Conservation (phyloP, 2,329 filamentous ascomycete genomes). For the Aspergillus fumigatus region DNA sequence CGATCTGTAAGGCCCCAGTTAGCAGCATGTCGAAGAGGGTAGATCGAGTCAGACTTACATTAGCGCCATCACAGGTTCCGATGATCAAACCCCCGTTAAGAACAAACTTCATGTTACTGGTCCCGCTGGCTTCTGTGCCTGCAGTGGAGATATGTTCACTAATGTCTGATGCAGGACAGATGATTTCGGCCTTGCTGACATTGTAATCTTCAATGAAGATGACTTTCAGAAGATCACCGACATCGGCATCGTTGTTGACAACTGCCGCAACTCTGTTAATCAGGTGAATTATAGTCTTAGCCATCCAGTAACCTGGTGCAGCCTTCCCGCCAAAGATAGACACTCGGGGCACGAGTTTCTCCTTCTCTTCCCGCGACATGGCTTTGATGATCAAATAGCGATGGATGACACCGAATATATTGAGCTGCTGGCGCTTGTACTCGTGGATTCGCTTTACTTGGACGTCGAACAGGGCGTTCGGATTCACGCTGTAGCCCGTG, state of each 20-base stretch:
- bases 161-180: constrained; percentile 87
- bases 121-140: constrained; percentile 82
- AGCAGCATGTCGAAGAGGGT: not conserved
- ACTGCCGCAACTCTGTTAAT: constrained; percentile 88
- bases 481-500: constrained; percentile 78
- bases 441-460: constrained; percentile 99
- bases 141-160: constrained; percentile 99
- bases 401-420: constrained; percentile 97
- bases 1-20: constrained; percentile 58
- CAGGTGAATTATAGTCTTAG: constrained; percentile 96
- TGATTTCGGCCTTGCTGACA: constrained; percentile 98
- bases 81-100: constrained; percentile 96
- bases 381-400: constrained; percentile 86
- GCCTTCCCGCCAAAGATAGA: constrained; percentile 98
- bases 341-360: constrained; percentile 81
- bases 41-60: constrained; percentile 56
- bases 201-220: constrained; percentile 98
- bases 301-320: constrained; percentile 99
- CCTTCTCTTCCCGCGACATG: constrained; percentile 75
- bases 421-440: constrained; percentile 98
- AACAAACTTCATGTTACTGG: constrained; percentile 99
- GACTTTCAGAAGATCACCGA: constrained; percentile 93
- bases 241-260: constrained; percentile 86
- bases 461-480: constrained; percentile 84
- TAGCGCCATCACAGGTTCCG: constrained; percentile 94